Evolutionary conservation across 805 yeast genomes (phyloP).

Genomic region (Starmerella bacillaris): DNA sequence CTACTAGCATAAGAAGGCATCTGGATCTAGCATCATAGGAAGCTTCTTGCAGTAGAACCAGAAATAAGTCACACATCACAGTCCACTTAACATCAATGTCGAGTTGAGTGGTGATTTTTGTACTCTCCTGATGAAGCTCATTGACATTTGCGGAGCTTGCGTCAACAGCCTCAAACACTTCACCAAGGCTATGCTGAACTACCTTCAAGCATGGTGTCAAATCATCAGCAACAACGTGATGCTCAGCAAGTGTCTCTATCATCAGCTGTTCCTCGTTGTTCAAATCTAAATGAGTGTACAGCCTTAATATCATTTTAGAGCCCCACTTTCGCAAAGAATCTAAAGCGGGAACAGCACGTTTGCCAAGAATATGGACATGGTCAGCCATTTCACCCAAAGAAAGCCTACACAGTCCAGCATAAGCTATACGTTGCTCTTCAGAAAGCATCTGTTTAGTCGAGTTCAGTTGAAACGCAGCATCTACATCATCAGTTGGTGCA

Average conservation of each 20-base stretch:
- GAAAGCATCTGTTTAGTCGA: slow-evolving; percentile 65
- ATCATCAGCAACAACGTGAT: slow-evolving; percentile 63
- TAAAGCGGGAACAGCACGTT: slow-evolving; percentile 30
- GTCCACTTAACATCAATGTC: slow-evolving; percentile 84
- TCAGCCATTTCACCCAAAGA: slow-evolving; percentile 66
- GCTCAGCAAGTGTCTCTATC: slow-evolving; percentile 73
- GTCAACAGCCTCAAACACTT: neutral
- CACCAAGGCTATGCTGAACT: slow-evolving; percentile 2
- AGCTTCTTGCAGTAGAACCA: slow-evolving; percentile 64
- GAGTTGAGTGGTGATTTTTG: slow-evolving; percentile 14
- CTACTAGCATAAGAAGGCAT: slow-evolving; percentile 53
- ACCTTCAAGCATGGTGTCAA: slow-evolving; percentile 38
- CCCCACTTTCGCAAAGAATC: slow-evolving; percentile 77
- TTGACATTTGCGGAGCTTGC: neutral
- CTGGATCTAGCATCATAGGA: slow-evolving; percentile 81
- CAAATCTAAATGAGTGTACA: slow-evolving; percentile 70
- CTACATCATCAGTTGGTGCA: slow-evolving; percentile 26
- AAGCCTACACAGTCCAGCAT: slow-evolving; percentile 67
- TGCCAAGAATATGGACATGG: slow-evolving; percentile 34
- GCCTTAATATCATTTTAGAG: slow-evolving; percentile 43
- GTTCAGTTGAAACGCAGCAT: slow-evolving; percentile 48
- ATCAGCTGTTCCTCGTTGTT: slow-evolving; percentile 58
- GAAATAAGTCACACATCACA: slow-evolving; percentile 72
- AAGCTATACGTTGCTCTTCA: slow-evolving; percentile 79
- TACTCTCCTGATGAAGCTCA: slow-evolving; percentile 1